A percentile compares a stretch with the other conserved stretches of the same genome.
phyloP scores from a whole-genome alignment of 257 asterid species.

The Ballota nigra region DNA sequence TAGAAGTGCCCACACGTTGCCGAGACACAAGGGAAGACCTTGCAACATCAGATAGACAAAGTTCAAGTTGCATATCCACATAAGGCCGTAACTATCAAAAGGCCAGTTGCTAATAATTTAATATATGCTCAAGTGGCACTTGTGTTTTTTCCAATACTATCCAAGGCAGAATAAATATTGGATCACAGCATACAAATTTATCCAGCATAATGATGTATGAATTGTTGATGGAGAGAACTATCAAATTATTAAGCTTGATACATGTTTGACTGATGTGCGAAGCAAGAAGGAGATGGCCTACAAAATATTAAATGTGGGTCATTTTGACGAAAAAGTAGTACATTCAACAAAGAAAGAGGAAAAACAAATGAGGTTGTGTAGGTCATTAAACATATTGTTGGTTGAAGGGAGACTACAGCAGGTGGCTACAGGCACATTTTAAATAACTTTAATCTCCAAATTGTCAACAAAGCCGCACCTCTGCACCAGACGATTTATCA shows the following conservation, averaged over 20 bases:
- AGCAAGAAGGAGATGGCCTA: neutral
- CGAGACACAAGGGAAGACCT: conserved; percentile 76
- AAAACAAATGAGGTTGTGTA: neutral
- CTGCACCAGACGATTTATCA: conserved; percentile 51
- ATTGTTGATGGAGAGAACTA: conserved; percentile 4
- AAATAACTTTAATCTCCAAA: neutral
- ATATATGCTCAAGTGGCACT: neutral
- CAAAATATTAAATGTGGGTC: neutral
- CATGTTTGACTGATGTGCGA: neutral
- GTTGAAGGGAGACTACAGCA: neutral
- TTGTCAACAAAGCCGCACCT: conserved; percentile 43
- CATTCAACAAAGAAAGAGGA: neutral
- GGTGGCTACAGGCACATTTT: conserved; percentile 5
- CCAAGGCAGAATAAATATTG: conserved; percentile 2
- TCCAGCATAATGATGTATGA: conserved; percentile 2
- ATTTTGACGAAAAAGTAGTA: neutral
- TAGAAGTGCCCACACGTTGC: conserved; percentile 81
- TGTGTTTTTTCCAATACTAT: neutral
- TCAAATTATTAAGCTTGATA: neutral
- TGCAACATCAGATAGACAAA: conserved; percentile 20
- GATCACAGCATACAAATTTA: neutral
- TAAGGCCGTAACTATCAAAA: neutral
- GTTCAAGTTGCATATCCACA: conserved; percentile 18
- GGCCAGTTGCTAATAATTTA: conserved; percentile 1
- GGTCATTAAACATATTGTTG: neutral